Conservation (phyloP, 495 filamentous ascomycete genomes). For the Alectoria sarmentosa region DNA sequence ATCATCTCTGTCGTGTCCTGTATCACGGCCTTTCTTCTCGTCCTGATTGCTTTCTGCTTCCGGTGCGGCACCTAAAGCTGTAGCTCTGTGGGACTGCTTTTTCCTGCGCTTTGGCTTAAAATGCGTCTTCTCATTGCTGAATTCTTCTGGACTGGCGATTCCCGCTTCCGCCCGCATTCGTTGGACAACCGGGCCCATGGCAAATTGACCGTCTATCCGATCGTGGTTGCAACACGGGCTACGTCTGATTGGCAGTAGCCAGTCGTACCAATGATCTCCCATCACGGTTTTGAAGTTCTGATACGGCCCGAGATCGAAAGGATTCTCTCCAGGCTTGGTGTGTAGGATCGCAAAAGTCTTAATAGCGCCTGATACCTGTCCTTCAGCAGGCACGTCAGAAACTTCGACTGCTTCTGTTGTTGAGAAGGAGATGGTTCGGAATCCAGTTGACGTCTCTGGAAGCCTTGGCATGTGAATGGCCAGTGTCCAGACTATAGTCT, state of each 20-base stretch:
- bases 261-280: slow-evolving; percentile 61
- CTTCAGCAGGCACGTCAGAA: slow-evolving; percentile 15
- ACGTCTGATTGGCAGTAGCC: slow-evolving; percentile 61
- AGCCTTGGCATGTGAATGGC: slow-evolving; percentile 62
- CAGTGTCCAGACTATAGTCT: slow-evolving; percentile 58
- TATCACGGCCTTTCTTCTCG: neutral
- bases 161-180: slow-evolving; percentile 44
- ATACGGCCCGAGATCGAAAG: slow-evolving; percentile 61
- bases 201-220: slow-evolving; percentile 40
- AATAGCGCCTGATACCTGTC: slow-evolving; percentile 18
- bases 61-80: neutral
- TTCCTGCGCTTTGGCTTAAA: slow-evolving; percentile 19
- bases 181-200: slow-evolving; percentile 45
- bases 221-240: slow-evolving; percentile 55
- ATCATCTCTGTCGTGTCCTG: slow-evolving; percentile 4
- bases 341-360: slow-evolving; percentile 71
- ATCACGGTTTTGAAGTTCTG: slow-evolving; percentile 70
- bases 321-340: slow-evolving; percentile 68
- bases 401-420: slow-evolving; percentile 17
- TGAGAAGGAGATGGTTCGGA: slow-evolving; percentile 43
- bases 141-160: slow-evolving; percentile 20
- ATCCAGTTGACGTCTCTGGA: slow-evolving; percentile 36
- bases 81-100: slow-evolving; percentile 12
- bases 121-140: slow-evolving; percentile 15
- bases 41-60: neutral